Conservation (phyloP, 495 filamentous ascomycete genomes). For the Annulohypoxylon maeteangense region DNA sequence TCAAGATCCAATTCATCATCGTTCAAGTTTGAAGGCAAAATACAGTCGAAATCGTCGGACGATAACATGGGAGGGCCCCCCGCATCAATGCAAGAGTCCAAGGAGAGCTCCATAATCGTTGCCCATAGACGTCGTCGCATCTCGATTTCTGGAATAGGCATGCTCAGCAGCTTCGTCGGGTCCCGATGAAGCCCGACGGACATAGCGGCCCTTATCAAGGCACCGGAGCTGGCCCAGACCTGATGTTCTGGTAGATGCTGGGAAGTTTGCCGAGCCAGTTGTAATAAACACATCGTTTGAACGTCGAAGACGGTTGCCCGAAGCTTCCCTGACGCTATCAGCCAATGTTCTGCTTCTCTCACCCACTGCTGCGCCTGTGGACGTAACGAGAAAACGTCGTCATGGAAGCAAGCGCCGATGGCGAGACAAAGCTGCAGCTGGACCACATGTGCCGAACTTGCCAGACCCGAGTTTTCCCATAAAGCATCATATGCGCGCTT, state of each 20-base stretch:
- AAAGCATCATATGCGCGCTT: constrained; percentile 55
- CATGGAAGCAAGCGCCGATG: constrained; percentile 65
- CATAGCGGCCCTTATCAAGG: constrained; percentile 66
- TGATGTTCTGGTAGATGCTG: constrained; percentile 61
- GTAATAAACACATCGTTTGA: constrained; percentile 67
- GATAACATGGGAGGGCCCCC: constrained; percentile 68
- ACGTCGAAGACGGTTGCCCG: constrained; percentile 63
- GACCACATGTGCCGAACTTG: constrained; percentile 56
- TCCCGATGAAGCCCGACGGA: constrained; percentile 70
- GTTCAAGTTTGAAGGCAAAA: constrained; percentile 63
- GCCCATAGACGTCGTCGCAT: constrained; percentile 73
- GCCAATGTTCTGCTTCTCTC: constrained; percentile 69
- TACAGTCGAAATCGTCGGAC: constrained; percentile 66
- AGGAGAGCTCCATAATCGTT: constrained; percentile 68
- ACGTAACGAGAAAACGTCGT: constrained; percentile 57
- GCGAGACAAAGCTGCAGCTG: constrained; percentile 70
- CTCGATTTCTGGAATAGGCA: constrained; percentile 64
- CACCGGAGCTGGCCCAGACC: constrained; percentile 66
- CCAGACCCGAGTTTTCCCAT: constrained; percentile 45
- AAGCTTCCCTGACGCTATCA: constrained; percentile 64
- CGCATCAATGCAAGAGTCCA: constrained; percentile 69
- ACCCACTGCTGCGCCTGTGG: constrained; percentile 67
- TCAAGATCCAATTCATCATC: constrained; percentile 53
- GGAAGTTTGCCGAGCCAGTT: constrained; percentile 65
- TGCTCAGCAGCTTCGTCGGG: constrained; percentile 53